Evolutionary conservation across 768 basidiomycete species (phyloP).

Genomic region (Steccherinum ochraceum): DNA sequence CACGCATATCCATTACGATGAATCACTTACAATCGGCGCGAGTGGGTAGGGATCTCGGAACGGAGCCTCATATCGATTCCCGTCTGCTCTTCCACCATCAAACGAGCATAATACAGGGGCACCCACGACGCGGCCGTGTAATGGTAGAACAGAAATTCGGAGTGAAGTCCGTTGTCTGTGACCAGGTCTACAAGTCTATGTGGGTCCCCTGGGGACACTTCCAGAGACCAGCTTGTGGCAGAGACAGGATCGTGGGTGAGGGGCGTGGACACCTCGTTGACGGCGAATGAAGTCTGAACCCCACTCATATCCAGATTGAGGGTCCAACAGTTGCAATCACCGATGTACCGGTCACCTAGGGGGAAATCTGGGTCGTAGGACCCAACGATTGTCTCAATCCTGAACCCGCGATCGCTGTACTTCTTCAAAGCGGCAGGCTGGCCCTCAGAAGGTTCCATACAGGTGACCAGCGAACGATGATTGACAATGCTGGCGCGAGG

Average conservation of each 20-base stretch:
- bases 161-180: too few relatives aligned
- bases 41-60: too few relatives aligned
- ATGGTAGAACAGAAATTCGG: too few relatives aligned
- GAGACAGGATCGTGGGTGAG: constrained; percentile 13
- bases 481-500: constrained; percentile 35
- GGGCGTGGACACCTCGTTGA: constrained; percentile 1
- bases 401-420: constrained; percentile 33
- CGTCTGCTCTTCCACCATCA: too few relatives aligned
- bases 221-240: constrained; percentile 11
- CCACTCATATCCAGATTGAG: constrained; percentile 9
- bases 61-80: too few relatives aligned
- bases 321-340: constrained; percentile 15
- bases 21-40: too few relatives aligned
- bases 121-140: too few relatives aligned
- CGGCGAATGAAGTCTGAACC: constrained; percentile 2
- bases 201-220: too few relatives aligned
- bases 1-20: too few relatives aligned
- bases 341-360: constrained; percentile 8
- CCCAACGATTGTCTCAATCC: constrained; percentile 5
- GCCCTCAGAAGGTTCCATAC: background rate
- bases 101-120: too few relatives aligned
- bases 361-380: background rate
- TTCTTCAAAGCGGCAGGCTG: constrained; percentile 18
- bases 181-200: too few relatives aligned
- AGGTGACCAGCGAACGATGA: constrained; percentile 19